Base-by-base conservation (phyloP, 805 yeast genomes). In the Debaryomyces maramus region DNA sequence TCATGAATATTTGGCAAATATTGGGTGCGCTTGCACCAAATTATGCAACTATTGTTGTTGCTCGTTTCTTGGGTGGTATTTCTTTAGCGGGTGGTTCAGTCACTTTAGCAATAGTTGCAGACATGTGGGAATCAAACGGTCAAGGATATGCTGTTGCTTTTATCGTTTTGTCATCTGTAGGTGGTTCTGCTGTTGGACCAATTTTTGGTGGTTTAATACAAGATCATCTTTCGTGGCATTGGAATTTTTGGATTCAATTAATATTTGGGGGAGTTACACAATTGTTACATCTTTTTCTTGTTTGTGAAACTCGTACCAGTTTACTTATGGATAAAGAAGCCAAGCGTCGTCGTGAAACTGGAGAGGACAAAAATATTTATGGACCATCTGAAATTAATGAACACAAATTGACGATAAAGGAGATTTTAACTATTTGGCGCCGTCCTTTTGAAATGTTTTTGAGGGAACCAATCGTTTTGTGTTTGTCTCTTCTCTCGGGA, bases 401-500 rank as follows among this genome's bases (percentile, higher is more conserved):
- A 10, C 36, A 41, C 5, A 46, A 44, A 9, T 41, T 63, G 19
- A 42, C 56, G 3, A n/a, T 55, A 14, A 51, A 52, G 26, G 61
- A 59, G 31, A 48, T 60, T 5, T 36, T 62, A 13, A 36, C 37
- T 10, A 61, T 61, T 24, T 67, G 72, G 72, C 43, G 45, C 22
- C 60, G 72, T 26, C 72, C 72, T 6, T 67, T 67, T 44, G 60
- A 53, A 26, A 65, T 66, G 70, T 66, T 63, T 33, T 31, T 58
- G 19, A 53, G 43, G 5, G 72, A 66, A 41, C 72, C 72, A 11
- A 67, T 67, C 40, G 72, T 66, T 22, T 50, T 65, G 28, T 65
- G 63, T 26, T 56, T 66, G 30, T 62, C 68, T 6, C 52, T 67
- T 29, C 60, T 67, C 33, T 63, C 70, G 5, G 72, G 72, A 6